Percentiles rank a stretch among this genome's conserved stretches.
Conservation (phyloP, 352 stramenopile species). For the Phytophthora aleatoria region DNA sequence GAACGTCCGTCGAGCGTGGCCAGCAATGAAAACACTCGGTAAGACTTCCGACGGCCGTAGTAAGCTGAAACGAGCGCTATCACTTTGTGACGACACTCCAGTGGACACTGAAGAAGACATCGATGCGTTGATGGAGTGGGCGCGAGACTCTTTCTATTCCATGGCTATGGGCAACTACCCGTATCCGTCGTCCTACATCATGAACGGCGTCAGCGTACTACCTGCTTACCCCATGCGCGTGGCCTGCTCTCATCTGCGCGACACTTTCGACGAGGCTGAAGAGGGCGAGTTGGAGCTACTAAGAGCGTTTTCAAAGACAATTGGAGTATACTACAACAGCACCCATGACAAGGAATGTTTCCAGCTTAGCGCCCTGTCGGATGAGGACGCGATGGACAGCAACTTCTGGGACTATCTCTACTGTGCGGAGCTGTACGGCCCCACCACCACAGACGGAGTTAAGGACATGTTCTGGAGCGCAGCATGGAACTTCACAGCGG, state of each 20-base stretch:
- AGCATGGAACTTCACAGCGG: constrained; percentile 62
- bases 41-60: constrained; percentile 49
- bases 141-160: constrained; percentile 77
- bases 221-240: constrained; percentile 90
- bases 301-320: constrained; percentile 50
- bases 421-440: constrained; percentile 72
- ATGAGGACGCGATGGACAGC: constrained; percentile 52
- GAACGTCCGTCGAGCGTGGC: constrained; percentile 80
- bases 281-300: constrained; percentile 44
- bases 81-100: constrained; percentile 48
- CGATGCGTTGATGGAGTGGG: constrained; percentile 59
- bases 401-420: constrained; percentile 84
- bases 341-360: constrained; percentile 63
- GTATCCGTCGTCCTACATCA: constrained; percentile 95
- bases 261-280: constrained; percentile 33
- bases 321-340: constrained; percentile 84
- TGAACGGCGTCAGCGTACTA: constrained; percentile 81
- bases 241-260: constrained; percentile 75
- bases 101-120: constrained; percentile 57
- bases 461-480: constrained; percentile 89
- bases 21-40: constrained; percentile 55
- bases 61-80: constrained; percentile 44
- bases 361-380: constrained; percentile 46
- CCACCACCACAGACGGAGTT: constrained; percentile 64
- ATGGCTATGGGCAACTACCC: constrained; percentile 98